phyloP scores from a whole-genome alignment of 2,329 filamentous ascomycete species.

The Aspergillus neoniger region DNA sequence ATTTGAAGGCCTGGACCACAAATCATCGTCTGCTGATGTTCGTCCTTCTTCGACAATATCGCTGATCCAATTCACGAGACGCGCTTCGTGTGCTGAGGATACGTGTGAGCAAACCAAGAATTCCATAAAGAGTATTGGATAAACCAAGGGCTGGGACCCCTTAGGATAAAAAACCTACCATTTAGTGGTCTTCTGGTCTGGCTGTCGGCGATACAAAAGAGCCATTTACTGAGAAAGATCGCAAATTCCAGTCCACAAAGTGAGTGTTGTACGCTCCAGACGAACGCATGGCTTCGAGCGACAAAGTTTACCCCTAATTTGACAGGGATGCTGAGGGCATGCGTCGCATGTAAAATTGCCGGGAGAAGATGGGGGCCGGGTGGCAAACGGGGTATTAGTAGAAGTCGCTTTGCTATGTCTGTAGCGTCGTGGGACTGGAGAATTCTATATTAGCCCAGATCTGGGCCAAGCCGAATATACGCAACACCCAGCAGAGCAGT shows the following conservation, averaged over 20 bases:
- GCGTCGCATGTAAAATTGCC: conserved; percentile 66
- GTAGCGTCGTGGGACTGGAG: conserved; percentile 64
- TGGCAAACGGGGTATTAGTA: conserved; percentile 57
- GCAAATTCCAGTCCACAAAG: conserved; percentile 30
- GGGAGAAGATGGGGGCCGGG: conserved; percentile 56
- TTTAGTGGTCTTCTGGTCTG: conserved; percentile 8
- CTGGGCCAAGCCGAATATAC: conserved; percentile 49
- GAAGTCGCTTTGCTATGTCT: conserved; percentile 37
- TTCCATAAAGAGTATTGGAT: background rate
- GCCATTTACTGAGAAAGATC: conserved; percentile 27
- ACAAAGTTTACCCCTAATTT: conserved; percentile 27
- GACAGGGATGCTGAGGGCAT: conserved; percentile 62
- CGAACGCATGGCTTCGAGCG: conserved; percentile 21
- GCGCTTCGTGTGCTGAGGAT: conserved; percentile 17
- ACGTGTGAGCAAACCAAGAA: background rate
- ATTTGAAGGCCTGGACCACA: background rate
- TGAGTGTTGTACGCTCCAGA: conserved; percentile 30
- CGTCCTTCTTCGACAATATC: conserved; percentile 27
- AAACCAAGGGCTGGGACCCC: background rate
- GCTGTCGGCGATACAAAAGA: conserved; percentile 15
- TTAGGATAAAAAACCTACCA: conserved; percentile 3
- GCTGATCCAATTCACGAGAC: conserved; percentile 21
- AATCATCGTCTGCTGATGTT: conserved; percentile 19
- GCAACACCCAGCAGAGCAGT: conserved; percentile 63
- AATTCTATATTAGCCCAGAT: conserved; percentile 42